Evolutionary conservation across 148 eudicot genomes (phyloP).

Genomic region (Simmondsia chinensis): DNA sequence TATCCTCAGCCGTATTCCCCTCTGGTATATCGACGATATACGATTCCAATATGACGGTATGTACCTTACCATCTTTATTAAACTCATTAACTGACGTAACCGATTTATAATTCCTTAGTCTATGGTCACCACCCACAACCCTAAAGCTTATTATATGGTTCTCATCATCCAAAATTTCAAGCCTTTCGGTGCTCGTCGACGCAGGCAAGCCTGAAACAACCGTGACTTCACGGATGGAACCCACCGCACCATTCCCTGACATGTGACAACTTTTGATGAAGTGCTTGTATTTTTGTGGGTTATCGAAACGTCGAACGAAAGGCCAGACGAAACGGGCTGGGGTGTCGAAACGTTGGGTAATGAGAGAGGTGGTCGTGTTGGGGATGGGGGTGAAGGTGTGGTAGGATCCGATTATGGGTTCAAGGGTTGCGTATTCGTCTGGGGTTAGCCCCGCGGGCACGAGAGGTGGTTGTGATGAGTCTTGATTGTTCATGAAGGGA

Average conservation of each 20-base stretch:
- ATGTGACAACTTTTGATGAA: slow-evolving; percentile 71
- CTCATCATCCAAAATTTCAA: slow-evolving; percentile 61
- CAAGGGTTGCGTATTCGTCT: slow-evolving; percentile 35
- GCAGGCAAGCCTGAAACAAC: slow-evolving; percentile 82
- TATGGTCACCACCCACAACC: slow-evolving; percentile 76
- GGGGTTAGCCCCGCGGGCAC: slow-evolving; percentile 38
- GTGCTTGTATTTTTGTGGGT: slow-evolving; percentile 80
- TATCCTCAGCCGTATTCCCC: slow-evolving; percentile 70
- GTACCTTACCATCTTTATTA: slow-evolving; percentile 10
- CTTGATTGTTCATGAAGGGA: slow-evolving; percentile 11
- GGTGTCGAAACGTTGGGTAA: slow-evolving; percentile 69
- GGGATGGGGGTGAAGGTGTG: slow-evolving; percentile 45
- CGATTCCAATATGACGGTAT: slow-evolving; percentile 60
- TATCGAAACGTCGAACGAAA: slow-evolving; percentile 55
- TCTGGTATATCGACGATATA: slow-evolving; percentile 79
- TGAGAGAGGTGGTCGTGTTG: slow-evolving; percentile 69
- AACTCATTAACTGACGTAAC: slow-evolving; percentile 78
- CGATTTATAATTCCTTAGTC: slow-evolving; percentile 56
- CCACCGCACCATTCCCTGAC: slow-evolving; percentile 51
- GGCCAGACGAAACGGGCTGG: slow-evolving; percentile 64
- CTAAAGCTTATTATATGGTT: slow-evolving; percentile 53
- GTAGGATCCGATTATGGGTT: slow-evolving; percentile 39
- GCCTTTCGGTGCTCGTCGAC: slow-evolving; percentile 61
- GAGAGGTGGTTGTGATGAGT: slow-evolving; percentile 1
- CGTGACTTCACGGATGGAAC: slow-evolving; percentile 62